Evolutionary conservation across 192 early-diverging fungal species (phyloP), one percentile per base, ranked within the genome.

Genomic region (Entrophospora sp.): DNA sequence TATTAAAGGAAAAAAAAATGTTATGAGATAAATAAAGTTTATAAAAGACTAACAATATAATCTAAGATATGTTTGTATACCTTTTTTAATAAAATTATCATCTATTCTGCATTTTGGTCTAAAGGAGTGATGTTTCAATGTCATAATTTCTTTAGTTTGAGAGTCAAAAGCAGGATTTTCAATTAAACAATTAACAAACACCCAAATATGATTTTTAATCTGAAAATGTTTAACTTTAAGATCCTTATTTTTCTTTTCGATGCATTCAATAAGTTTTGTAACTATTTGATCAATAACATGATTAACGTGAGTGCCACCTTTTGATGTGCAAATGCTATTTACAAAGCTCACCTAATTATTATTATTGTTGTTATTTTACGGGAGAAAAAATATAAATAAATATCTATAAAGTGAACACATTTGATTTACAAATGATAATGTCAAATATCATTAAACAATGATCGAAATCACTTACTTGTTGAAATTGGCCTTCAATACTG

Each of bases 81-180:
- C 76, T 62, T 83, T 85, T 69, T 86, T 89, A 73, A 89, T 81
- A 71, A 97, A 95, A 49, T 89, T 83, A 9, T 95, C 90, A 13
- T 74, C 72, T 9, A 90, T 59, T 42, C 72, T 71, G 71, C 88
- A 93, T 46, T 81, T 92, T 35, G 90, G 91, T 9, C 90, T 91
- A 73, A 99, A 97, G 3, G 81, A 69, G 0, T 83, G 79, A 22
- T 66, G 36, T 37, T 85, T 79, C 52, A 95, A 73, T 14, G 93
- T 99, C 86, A 99, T 81, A 60, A 79, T 94, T 68, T 96, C 95
- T 72, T 99, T 97, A 24, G 94, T 99, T 75, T 99, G 96, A 31
- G 93, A 95, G 74, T 97, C 92, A 73, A 99, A 99, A 9, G 90
- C 75, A 7, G 95, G 92, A 66, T 97, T 99, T 61, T 89, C 92